Base-by-base conservation (phyloP, 345 rosid genomes). In the Tarenaya hassleriana region DNA sequence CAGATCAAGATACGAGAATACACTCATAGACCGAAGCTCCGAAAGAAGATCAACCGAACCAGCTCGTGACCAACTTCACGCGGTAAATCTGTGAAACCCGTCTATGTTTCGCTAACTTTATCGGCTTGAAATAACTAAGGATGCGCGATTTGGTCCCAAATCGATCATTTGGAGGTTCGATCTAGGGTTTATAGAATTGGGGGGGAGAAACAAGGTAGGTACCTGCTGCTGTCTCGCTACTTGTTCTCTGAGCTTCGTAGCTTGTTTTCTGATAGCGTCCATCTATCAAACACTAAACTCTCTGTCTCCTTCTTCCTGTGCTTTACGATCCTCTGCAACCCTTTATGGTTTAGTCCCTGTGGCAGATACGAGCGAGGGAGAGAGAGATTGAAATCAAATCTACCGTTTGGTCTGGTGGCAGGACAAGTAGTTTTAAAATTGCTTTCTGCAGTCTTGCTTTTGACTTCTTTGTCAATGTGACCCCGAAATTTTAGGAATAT, bases 141-240 rank as follows among this genome's bases (percentile, higher is more conserved):
- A 33, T 11, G 35, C 35, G 40, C 3, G 11, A 9, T n/a, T 1
- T 3, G 10, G 7, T 35, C 9, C 4, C 4, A 35, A 35, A 35
- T 3, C 13, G 40, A 35, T 35, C 40, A 35, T 35, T 35, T 4
- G 11, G 40, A 10, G 47, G 40, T 38, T 39, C 18, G 27, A 31
- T 37, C 38, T 52, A 45, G 57, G 59, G 39, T 52, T 60, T 32
- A 3, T 12, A 16, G 4, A 8, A 34, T 16, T 5, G 29, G 37
- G 46, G 37, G 46, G 34, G n/a, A 52, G 7, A 6, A 33, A 21
- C 42, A 14, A n/a, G 11, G 40, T 29, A n/a, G 11, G 40, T 29
- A 85, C 90, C 81, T 85, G 95, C 44, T 85, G 95, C 58, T 85
- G 95, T 56, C 79, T 74, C 46, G 95, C 90, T 47, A 85, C 95